Evolutionary conservation across 257 asterid genomes (phyloP).

Genomic region (Catharanthus roseus): DNA sequence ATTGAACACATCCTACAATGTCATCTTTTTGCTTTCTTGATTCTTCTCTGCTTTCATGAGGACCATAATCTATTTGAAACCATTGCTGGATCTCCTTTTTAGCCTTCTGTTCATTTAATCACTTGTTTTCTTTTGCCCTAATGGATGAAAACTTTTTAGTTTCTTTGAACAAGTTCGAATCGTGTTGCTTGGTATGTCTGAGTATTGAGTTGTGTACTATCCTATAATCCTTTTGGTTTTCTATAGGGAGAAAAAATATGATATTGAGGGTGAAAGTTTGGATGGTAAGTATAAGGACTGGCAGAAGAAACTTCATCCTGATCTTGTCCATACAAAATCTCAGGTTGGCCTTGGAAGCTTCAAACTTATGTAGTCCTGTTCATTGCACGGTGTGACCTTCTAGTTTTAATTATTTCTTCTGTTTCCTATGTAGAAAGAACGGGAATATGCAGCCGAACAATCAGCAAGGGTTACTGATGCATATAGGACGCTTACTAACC

Average conservation of each 20-base stretch:
- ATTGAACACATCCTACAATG: background rate
- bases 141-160: background rate
- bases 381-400: background rate
- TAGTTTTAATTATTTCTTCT: background rate
- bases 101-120: background rate
- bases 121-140: too few species aligned
- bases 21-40: background rate
- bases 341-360: conserved; percentile 33
- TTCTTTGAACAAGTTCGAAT: background rate
- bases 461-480: conserved; percentile 90
- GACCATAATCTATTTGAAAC: background rate
- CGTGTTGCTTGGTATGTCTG: background rate
- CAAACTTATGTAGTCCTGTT: background rate
- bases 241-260: conserved; percentile 56
- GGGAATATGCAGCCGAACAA: conserved; percentile 90
- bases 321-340: conserved; percentile 84
- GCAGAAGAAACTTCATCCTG: conserved; percentile 99
- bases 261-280: conserved; percentile 45
- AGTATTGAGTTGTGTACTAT: background rate
- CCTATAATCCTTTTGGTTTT: conserved; percentile 1
- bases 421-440: conserved; percentile 55
- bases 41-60: background rate
- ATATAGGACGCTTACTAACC: conserved; percentile 72
- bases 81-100: background rate
- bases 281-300: conserved; percentile 84